phyloP scores from a whole-genome alignment of 768 basidiomycete species.

The Saitozyma podzolica region DNA sequence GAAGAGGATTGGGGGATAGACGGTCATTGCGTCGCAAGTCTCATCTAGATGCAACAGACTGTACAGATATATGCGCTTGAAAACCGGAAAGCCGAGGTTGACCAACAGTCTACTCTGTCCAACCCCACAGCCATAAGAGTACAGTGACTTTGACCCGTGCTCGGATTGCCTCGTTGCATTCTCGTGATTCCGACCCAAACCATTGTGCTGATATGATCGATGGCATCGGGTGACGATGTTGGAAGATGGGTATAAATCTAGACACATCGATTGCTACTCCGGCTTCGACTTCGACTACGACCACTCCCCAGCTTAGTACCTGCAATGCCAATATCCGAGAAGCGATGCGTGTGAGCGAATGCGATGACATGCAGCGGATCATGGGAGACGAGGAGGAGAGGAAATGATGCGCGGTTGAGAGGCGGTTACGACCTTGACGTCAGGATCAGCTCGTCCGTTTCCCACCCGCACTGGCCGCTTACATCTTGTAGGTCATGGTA shows the following conservation, averaged over 20 bases:
- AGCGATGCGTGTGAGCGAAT: not conserved
- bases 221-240: no score
- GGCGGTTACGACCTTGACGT: slow-evolving; percentile 37
- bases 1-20: slow-evolving; percentile 30
- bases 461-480: slow-evolving; percentile 15
- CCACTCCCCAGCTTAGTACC: slow-evolving; percentile 6
- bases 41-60: not conserved
- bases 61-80: no score
- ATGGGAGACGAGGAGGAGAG: not conserved
- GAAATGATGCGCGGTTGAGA: not conserved
- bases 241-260: no score
- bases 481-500: slow-evolving; percentile 55
- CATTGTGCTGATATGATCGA: no score
- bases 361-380: not conserved
- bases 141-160: no score
- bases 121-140: no score
- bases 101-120: no score
- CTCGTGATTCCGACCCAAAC: no score
- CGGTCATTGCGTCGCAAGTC: not conserved
- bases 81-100: no score
- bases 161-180: no score
- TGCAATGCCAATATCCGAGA: not conserved
- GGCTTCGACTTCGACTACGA: no score
- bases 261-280: no score
- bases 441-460: slow-evolving; percentile 31